Percentiles rank a stretch among this genome's conserved stretches.
phyloP scores from a whole-genome alignment of 2,329 filamentous ascomycete genomes.

The Aspergillus sp. region DNA sequence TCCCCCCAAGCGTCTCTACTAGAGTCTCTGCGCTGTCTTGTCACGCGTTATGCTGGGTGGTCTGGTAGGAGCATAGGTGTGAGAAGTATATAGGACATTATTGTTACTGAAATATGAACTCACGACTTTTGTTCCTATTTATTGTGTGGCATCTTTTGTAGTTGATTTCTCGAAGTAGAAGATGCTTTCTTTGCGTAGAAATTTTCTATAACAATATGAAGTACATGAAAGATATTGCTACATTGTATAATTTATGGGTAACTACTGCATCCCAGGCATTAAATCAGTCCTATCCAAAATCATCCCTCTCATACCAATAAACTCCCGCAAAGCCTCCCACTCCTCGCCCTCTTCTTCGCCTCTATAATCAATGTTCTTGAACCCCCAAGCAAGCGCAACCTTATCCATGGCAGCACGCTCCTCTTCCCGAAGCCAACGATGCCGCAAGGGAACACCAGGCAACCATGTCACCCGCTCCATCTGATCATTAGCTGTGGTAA shows the following conservation, averaged over 20 bases:
- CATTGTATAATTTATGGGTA: constrained; percentile 2
- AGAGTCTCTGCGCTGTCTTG: constrained; percentile 40
- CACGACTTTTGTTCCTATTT: constrained; percentile 23
- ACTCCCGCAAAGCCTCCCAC: constrained; percentile 80
- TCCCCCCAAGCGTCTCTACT: constrained; percentile 96
- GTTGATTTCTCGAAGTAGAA: neutral
- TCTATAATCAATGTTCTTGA: constrained; percentile 68
- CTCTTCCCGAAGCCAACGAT: constrained; percentile 83
- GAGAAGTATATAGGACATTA: constrained; percentile 20
- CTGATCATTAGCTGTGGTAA: constrained; percentile 86
- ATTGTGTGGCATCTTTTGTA: constrained; percentile 4
- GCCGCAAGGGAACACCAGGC: constrained; percentile 68
- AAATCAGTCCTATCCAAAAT: constrained; percentile 80
- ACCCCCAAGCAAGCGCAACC: constrained; percentile 85
- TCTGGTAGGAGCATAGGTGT: constrained; percentile 15
- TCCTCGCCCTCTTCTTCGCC: constrained; percentile 89
- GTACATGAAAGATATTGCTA: neutral
- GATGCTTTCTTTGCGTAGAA: constrained; percentile 2
- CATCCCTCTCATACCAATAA: constrained; percentile 77
- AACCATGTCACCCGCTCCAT: constrained; percentile 92
- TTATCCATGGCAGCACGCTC: constrained; percentile 81
- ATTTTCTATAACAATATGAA: constrained; percentile 2
- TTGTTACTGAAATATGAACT: constrained; percentile 28
- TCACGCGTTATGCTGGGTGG: constrained; percentile 20
- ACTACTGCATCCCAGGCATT: constrained; percentile 85